A percentile compares a stretch with the other conserved stretches of the same genome.
Evolutionary conservation across 768 basidiomycete genomes (phyloP).

Genomic region (Podaxis carcinomalis): DNA sequence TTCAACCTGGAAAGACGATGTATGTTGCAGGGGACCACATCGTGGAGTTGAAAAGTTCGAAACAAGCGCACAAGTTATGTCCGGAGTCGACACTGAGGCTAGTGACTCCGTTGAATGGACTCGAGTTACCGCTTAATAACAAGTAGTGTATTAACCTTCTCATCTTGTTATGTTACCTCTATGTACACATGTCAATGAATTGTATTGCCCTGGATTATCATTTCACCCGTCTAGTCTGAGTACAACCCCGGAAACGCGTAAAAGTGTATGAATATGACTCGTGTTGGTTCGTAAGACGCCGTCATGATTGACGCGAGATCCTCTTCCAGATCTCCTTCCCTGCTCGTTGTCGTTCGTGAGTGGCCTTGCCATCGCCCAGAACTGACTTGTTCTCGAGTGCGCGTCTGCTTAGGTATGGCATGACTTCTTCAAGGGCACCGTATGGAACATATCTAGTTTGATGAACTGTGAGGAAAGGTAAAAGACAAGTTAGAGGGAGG

Average conservation of each 20-base stretch:
- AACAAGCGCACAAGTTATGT: background rate
- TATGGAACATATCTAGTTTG: conserved; percentile 63
- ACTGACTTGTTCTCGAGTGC: conserved; percentile 94
- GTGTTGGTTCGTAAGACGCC: background rate
- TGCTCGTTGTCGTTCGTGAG: conserved; percentile 54
- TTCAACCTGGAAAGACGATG: background rate
- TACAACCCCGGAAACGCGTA: background rate
- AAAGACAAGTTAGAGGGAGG: conserved; percentile 5
- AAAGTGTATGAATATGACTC: background rate
- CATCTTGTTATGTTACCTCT: background rate
- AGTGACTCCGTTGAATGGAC: background rate
- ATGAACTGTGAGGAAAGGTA: background rate
- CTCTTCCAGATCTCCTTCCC: conserved; percentile 47
- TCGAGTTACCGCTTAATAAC: background rate
- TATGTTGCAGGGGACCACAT: background rate
- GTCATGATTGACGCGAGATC: conserved; percentile 15
- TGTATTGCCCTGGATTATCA: background rate
- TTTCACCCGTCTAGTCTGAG: background rate
- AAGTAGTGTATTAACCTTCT: background rate
- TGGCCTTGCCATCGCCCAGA: conserved; percentile 68
- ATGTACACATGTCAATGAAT: background rate
- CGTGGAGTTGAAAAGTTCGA: background rate
- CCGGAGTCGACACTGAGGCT: conserved; percentile 14
- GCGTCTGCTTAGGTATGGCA: conserved; percentile 86
- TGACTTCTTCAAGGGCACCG: conserved; percentile 68